Conservation (phyloP, 371 early-diverging fungal genomes). For the Actinomucor elegans region DNA sequence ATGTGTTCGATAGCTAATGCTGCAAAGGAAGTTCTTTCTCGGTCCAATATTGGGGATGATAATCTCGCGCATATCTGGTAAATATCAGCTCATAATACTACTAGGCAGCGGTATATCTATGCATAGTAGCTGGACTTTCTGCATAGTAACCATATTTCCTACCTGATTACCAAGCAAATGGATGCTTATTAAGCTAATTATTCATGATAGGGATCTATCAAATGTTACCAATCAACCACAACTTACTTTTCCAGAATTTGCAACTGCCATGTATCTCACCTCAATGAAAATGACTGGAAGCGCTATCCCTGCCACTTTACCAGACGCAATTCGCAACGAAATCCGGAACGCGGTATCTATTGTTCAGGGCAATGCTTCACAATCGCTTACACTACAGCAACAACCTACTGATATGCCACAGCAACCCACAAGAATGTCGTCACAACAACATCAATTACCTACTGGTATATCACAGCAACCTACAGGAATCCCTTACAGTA, state of each 20-base stretch:
- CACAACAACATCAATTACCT: constrained; percentile 8
- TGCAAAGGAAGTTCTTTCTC: constrained; percentile 45
- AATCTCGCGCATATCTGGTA: constrained; percentile 54
- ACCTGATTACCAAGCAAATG: background rate
- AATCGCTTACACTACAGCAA: constrained; percentile 4
- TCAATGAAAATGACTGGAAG: constrained; percentile 51
- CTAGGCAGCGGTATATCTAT: no score
- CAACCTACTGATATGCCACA: constrained; percentile 6
- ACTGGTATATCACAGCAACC: constrained; percentile 6
- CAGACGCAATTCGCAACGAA: constrained; percentile 29
- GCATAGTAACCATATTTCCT: background rate
- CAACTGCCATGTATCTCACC: constrained; percentile 60
- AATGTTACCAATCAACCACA: constrained; percentile 48
- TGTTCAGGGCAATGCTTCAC: constrained; percentile 14
- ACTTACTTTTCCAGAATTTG: constrained; percentile 60
- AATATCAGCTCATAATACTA: no score
- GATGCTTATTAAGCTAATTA: background rate
- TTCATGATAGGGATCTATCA: constrained; percentile 41
- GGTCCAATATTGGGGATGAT: constrained; percentile 44
- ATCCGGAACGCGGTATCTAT: constrained; percentile 16
- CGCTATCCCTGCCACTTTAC: constrained; percentile 40
- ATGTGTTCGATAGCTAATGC: constrained; percentile 38
- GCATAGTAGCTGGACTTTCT: no score
- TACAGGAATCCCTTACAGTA: no score
- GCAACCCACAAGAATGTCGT: no score